Conservation (phyloP, 2,329 filamentous ascomycete genomes). For the Cryoendolithus antarcticus region DNA sequence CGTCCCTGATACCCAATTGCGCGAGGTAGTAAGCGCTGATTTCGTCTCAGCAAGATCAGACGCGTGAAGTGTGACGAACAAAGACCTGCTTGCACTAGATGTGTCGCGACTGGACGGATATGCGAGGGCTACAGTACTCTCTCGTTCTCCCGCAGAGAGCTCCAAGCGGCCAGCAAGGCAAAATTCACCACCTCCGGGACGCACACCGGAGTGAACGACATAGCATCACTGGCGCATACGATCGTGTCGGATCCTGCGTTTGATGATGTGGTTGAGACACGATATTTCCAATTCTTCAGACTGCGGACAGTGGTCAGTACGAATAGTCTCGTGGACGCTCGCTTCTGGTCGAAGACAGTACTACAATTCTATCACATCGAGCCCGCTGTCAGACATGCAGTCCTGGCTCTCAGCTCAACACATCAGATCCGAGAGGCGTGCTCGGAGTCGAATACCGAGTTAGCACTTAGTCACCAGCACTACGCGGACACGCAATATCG, state of each 20-base stretch:
- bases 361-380: constrained; percentile 3
- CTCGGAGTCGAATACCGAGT: background rate
- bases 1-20: no score
- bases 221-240: background rate
- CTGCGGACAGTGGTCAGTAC: constrained; percentile 1
- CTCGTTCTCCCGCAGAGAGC: constrained; percentile 7
- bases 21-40: no score
- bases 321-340: constrained; percentile 3
- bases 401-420: constrained; percentile 3
- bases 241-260: constrained; percentile 3
- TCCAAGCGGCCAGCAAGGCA: constrained; percentile 3
- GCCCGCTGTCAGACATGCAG: constrained; percentile 3
- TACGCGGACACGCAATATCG: constrained; percentile 8
- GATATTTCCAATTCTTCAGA: constrained; percentile 3
- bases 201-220: no score
- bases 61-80: constrained; percentile 36
- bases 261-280: constrained; percentile 1
- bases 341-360: constrained; percentile 1
- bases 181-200: background rate
- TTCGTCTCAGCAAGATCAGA: constrained; percentile 38
- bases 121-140: constrained; percentile 39
- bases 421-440: constrained; percentile 3
- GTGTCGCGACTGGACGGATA: constrained; percentile 39
- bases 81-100: constrained; percentile 40
- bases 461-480: constrained; percentile 3